A percentile compares a stretch with the other conserved stretches of the same genome.
These are phyloP conservation scores for Hysterangium stoloniferum DNA, from an alignment of 768 basidiomycete genomes.

Conservation along the genomic window DNA sequence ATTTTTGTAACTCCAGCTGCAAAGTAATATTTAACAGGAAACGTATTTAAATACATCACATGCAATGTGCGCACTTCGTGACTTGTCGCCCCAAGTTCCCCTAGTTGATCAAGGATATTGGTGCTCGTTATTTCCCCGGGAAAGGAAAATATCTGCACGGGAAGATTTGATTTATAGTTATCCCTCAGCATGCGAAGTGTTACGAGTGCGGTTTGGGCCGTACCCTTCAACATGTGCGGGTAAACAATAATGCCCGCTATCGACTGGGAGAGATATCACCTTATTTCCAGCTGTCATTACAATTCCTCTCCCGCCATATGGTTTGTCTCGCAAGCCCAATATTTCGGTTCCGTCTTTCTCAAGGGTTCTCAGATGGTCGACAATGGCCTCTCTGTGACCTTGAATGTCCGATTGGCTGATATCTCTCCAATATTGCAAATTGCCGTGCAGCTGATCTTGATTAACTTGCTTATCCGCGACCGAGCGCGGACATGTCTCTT, in stretches of 20 bases:
- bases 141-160: slow-evolving; percentile 33
- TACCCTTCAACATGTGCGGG: slow-evolving; percentile 21
- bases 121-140: slow-evolving; percentile 25
- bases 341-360: slow-evolving; percentile 18
- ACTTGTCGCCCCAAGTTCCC: slow-evolving; percentile 25
- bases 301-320: slow-evolving; percentile 22
- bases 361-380: slow-evolving; percentile 20
- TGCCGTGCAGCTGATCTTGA: slow-evolving; percentile 27
- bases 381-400: slow-evolving; percentile 20
- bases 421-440: slow-evolving; percentile 24
- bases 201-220: slow-evolving; percentile 25
- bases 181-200: slow-evolving; percentile 26
- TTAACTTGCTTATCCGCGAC: slow-evolving; percentile 26
- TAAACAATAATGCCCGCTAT: background rate
- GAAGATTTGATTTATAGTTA: slow-evolving; percentile 23
- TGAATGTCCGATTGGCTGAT: slow-evolving; percentile 20
- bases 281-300: slow-evolving; percentile 32
- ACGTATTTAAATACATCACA: background rate
- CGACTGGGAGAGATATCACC: slow-evolving; percentile 20
- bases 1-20: background rate
- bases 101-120: slow-evolving; percentile 18
- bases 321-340: slow-evolving; percentile 15
- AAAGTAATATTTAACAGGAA: background rate
- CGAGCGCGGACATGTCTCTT: slow-evolving; percentile 22
- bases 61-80: slow-evolving; percentile 15